Evolutionary conservation across 2,329 filamentous ascomycete genomes (phyloP).

Genomic region (Aureobasidium uvarum): DNA sequence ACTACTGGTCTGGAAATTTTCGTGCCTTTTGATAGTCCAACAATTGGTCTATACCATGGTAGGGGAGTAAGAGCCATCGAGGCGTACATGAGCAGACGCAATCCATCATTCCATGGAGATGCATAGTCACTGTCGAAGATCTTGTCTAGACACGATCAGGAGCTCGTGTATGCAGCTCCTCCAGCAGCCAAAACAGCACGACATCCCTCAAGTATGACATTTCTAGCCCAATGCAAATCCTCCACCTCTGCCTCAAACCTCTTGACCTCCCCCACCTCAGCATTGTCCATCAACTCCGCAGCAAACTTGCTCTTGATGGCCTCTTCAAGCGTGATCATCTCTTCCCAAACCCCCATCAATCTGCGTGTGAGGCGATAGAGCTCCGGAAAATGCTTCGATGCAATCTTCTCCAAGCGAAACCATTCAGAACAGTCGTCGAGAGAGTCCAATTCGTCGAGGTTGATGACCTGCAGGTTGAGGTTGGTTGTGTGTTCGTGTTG

Average conservation of each 20-base stretch:
- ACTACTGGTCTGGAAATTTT: too few relatives aligned
- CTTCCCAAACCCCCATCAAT: neutral
- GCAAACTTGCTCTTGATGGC: neutral
- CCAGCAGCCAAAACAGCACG: neutral
- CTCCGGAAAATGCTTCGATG: neutral
- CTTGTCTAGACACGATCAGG: too few relatives aligned
- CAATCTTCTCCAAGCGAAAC: neutral
- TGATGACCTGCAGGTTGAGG: neutral
- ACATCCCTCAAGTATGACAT: neutral
- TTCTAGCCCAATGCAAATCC: neutral
- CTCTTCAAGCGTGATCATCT: neutral
- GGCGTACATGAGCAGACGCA: too few relatives aligned
- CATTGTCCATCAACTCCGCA: neutral
- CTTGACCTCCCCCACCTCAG: neutral
- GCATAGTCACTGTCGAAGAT: too few relatives aligned
- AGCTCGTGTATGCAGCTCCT: too few relatives aligned
- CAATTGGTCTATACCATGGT: too few relatives aligned
- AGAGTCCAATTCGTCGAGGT: neutral
- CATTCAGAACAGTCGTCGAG: neutral
- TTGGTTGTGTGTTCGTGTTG: neutral
- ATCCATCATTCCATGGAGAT: too few relatives aligned
- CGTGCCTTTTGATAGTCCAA: too few relatives aligned
- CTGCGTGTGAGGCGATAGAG: neutral
- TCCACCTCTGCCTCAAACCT: neutral
- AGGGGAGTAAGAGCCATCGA: too few relatives aligned